Conservation (phyloP, 23 red algal species). For the Chondrus crispus region DNA sequence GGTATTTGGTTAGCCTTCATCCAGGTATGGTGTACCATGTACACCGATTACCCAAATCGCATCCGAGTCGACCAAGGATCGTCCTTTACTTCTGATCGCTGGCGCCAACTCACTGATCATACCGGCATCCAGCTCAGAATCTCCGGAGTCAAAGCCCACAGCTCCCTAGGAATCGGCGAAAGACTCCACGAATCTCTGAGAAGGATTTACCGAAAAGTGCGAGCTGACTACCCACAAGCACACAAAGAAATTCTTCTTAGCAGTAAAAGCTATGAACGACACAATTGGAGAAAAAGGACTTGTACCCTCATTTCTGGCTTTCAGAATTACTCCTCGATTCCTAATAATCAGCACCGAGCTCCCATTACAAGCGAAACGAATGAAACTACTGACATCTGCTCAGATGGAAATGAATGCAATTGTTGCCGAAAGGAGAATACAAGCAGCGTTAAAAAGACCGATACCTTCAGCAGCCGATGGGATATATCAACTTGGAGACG, state of each 20-base stretch:
- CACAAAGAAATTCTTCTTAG: not conserved
- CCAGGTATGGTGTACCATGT: not conserved
- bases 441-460: too few species aligned
- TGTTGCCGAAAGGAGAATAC: too few species aligned
- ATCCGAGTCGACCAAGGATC: not conserved
- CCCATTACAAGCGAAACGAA: not conserved
- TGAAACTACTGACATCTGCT: not conserved
- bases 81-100: not conserved
- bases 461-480: too few species aligned
- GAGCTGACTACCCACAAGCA: not conserved
- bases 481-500: too few species aligned
- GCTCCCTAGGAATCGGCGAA: not conserved
- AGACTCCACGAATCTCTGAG: not conserved
- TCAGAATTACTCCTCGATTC: not conserved
- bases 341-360: not conserved
- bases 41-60: not conserved
- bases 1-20: not conserved
- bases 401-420: too few species aligned
- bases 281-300: not conserved
- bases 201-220: not conserved
- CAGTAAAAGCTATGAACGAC: conserved; percentile 11
- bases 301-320: not conserved
- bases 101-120: not conserved
- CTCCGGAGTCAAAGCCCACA: not conserved
- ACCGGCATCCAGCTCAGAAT: not conserved